phyloP scores from a whole-genome alignment of 495 filamentous ascomycete genomes.

The Trichoderma virens region DNA sequence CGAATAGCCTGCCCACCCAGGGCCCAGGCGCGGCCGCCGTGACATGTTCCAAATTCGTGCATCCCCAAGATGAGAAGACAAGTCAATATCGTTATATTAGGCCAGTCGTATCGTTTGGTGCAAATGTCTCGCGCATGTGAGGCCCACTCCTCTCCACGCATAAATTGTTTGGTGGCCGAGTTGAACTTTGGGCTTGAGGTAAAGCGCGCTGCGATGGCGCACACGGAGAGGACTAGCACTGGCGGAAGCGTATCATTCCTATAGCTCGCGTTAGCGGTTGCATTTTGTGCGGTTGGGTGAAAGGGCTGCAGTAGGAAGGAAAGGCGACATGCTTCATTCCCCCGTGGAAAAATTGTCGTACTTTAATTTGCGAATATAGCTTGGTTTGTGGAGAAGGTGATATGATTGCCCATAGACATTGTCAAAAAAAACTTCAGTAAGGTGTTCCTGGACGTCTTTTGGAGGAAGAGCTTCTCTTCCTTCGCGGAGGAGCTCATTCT shows the following conservation, averaged over 20 bases:
- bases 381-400: slow-evolving; percentile 92
- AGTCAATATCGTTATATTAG: slow-evolving; percentile 91
- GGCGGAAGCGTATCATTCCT: slow-evolving; percentile 60
- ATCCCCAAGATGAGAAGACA: slow-evolving; percentile 81
- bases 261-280: neutral
- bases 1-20: slow-evolving; percentile 88
- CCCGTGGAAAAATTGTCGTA: slow-evolving; percentile 25
- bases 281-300: neutral
- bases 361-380: slow-evolving; percentile 81
- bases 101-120: slow-evolving; percentile 79
- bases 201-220: slow-evolving; percentile 87
- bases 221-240: slow-evolving; percentile 83
- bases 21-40: slow-evolving; percentile 93
- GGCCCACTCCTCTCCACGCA: slow-evolving; percentile 88
- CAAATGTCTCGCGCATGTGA: slow-evolving; percentile 76
- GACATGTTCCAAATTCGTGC: slow-evolving; percentile 95
- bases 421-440: slow-evolving; percentile 93
- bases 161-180: slow-evolving; percentile 66
- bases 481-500: slow-evolving; percentile 64
- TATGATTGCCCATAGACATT: slow-evolving; percentile 94
- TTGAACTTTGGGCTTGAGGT: slow-evolving; percentile 88
- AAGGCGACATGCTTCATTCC: slow-evolving; percentile 8
- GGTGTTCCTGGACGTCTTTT: slow-evolving; percentile 85
- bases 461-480: slow-evolving; percentile 79
- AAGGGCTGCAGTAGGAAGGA: neutral